These are phyloP conservation scores for Baudoinia panamericana DNA, from an alignment of 495 filamentous ascomycete species.

Conservation along the genomic window DNA sequence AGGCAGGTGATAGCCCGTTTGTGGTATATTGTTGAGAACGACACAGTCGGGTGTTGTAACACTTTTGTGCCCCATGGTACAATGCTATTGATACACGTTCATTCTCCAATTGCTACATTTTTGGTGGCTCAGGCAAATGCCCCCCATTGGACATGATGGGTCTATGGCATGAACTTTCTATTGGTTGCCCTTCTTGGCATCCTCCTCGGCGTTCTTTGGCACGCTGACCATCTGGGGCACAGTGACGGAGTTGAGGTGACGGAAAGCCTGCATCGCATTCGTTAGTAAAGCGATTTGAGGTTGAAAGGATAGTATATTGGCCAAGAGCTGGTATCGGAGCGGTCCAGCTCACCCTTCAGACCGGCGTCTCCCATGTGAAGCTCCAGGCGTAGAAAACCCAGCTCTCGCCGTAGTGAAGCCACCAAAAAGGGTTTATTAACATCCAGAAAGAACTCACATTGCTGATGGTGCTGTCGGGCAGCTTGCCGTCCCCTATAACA, in stretches of 20 bases:
- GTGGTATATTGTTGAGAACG: no score
- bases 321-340: background rate
- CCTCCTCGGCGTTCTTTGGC: constrained; percentile 44
- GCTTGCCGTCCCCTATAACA: constrained; percentile 34
- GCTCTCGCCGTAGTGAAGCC: constrained; percentile 28
- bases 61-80: no score
- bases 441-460: constrained; percentile 34
- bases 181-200: constrained; percentile 25
- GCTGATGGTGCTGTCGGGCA: constrained; percentile 36
- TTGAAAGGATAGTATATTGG: background rate
- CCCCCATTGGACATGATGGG: no score
- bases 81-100: no score
- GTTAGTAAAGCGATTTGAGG: background rate
- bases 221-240: constrained; percentile 45
- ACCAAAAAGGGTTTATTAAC: constrained; percentile 30
- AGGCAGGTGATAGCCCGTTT: no score
- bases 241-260: constrained; percentile 41
- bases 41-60: no score
- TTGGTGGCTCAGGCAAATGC: no score
- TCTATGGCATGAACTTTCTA: constrained; percentile 1
- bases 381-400: constrained; percentile 33
- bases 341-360: constrained; percentile 23
- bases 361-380: constrained; percentile 25
- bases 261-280: constrained; percentile 35
- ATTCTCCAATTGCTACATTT: no score